Conservation (phyloP, 345 rosid species). For the Eucalyptus coolabah region DNA sequence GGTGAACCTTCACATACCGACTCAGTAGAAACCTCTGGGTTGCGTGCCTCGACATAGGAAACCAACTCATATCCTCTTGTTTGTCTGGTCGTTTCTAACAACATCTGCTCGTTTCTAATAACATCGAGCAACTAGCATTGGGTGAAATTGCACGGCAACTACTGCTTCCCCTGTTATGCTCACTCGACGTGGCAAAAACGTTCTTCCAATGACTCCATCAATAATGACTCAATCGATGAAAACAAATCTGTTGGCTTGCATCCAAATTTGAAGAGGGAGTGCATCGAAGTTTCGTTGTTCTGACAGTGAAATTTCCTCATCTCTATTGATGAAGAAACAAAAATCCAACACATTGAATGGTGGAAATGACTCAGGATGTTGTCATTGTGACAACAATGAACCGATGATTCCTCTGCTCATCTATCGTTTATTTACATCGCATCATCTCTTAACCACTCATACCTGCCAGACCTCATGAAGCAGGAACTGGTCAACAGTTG, state of each 20-base stretch:
- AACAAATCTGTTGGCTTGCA: background rate
- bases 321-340: background rate
- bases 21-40: background rate
- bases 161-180: background rate
- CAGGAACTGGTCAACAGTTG: background rate
- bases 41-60: background rate
- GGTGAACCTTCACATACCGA: background rate
- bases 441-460: background rate
- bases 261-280: background rate
- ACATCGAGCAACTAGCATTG: background rate
- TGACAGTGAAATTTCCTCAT: background rate
- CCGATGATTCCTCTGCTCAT: background rate
- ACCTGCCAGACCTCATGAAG: background rate
- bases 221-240: background rate
- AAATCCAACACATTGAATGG: background rate
- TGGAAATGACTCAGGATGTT: background rate
- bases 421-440: background rate
- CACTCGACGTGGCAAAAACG: background rate
- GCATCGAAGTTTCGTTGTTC: background rate
- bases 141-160: background rate
- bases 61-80: background rate
- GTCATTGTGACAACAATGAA: background rate
- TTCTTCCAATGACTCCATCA: background rate
- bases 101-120: background rate
- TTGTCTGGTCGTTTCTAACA: background rate